Base-by-base conservation (phyloP, 1,284 basidiomycete genomes). In the Sutorius eximius region DNA sequence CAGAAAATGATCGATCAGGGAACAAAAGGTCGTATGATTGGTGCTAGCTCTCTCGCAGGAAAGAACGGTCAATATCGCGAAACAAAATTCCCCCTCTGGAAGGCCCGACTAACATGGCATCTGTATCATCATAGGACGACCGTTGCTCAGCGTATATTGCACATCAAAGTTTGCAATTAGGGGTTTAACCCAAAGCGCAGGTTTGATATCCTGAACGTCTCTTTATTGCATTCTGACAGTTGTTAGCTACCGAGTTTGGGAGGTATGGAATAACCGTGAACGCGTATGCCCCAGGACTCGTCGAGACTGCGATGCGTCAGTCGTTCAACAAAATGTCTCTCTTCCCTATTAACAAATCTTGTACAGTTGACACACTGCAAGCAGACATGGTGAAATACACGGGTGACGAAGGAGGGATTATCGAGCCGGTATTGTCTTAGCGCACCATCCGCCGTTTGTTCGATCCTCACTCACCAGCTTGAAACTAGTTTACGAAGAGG, bases 241-340 rank as follows among this genome's bases (percentile, higher is more conserved):
- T 6, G 15, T 18, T 55, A 71, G 78, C 77, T 0, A 34, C 63
- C 16, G 78, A 82, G 53, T 59, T 78, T 18, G 75, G 71, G 3
- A 60, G 63, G 37, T 51, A 80, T 52, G 67, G 70, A 2, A 78
- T 82, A 49, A 82, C 77, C 0, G 80, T 79, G 4, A 82, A 81
- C 51, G 74, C 78, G 3, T 82, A 82, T 54, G 77, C 80, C 5
- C 80, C 81, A 1, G 77, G 78, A 27, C 62, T 67, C 15, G 62
- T 75, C 22, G 64, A 69, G 47, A 75, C 72, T 1, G 3, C 45
- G 12, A 71, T 77, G 70, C 63, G 73, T 72, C 41, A 57, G 63
- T 62, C 8, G 22, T 44, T 30, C 10, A 11, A 11, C 37, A 24
- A 3, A 7, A 2, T 11, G 7, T 1, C 8, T 15, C 2, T 37